phyloP scores from a whole-genome alignment of 2,329 filamentous ascomycete genomes.

The Fusarium solani-melongenae region DNA sequence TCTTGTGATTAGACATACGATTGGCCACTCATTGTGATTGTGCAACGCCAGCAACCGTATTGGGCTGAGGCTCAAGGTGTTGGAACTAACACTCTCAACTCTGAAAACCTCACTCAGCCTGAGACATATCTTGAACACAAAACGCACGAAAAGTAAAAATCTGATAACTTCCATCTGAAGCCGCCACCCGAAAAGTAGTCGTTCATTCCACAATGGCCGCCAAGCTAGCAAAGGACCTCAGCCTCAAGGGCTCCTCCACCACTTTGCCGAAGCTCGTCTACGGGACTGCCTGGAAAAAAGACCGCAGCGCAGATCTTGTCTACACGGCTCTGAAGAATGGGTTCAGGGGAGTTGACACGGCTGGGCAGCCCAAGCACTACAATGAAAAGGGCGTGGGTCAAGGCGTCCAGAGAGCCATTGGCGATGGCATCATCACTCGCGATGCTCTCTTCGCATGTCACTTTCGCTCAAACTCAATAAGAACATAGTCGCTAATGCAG shows the following conservation, averaged over 20 bases:
- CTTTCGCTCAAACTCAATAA: not conserved
- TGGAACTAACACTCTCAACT: slow-evolving; percentile 4
- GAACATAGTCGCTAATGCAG: not conserved
- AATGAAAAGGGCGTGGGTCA: slow-evolving; percentile 76
- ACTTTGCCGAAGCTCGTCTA: slow-evolving; percentile 71
- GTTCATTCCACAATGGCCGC: slow-evolving; percentile 8
- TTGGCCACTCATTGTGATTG: slow-evolving; percentile 2
- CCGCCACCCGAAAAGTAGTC: not conserved
- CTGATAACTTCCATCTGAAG: not conserved
- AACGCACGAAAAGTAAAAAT: not conserved
- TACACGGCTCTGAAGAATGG: slow-evolving; percentile 74
- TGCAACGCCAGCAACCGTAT: slow-evolving; percentile 1
- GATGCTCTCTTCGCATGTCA: slow-evolving; percentile 70
- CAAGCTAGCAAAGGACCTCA: slow-evolving; percentile 49
- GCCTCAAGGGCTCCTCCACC: slow-evolving; percentile 46
- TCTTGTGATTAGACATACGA: not conserved
- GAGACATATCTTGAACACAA: not conserved
- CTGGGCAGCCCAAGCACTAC: slow-evolving; percentile 83
- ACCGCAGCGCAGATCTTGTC: slow-evolving; percentile 74
- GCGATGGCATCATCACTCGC: slow-evolving; percentile 65
- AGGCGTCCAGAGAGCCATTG: slow-evolving; percentile 71
- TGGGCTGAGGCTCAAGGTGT: slow-evolving; percentile 29
- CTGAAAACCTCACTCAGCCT: not conserved
- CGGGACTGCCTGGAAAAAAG: slow-evolving; percentile 89
- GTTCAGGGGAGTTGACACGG: slow-evolving; percentile 81